Base-by-base conservation (phyloP, 148 eudicot genomes). In the Camellia sinensis region DNA sequence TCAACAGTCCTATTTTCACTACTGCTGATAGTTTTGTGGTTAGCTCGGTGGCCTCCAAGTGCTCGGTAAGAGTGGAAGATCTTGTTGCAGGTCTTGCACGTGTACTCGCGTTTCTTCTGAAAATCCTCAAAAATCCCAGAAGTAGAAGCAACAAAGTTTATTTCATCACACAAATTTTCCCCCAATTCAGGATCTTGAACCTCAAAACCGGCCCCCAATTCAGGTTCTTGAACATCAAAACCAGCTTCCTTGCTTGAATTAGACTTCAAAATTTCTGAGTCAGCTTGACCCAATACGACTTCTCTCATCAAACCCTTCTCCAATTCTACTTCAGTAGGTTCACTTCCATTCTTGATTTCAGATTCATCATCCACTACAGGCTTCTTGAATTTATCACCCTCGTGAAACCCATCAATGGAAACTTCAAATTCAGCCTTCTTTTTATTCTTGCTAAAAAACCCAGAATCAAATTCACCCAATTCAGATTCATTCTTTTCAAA, bases 11-110 rank as follows among this genome's bases (percentile, higher is more conserved):
- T 43, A 46, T 41, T 57, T 43, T 71, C 72, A 71, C 52, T 17
- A 19, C 50, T 54, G 22, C 60, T n/a, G 17, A 8, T 18, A 40
- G 64, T 70, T 63, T 77, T 83, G 54, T 76, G 78, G 21, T 44
- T 54, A 50, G 13, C 15, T 57, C 70, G 74, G 79, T 86, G 89
- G 52, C 87, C 87, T 73, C 76, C 86, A 56, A 86, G 84, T 68
- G 88, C 77, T 73, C 71, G 80, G 60, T 59, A 14, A 69, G 89
- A 83, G 12, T 4, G 60, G 66, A 83, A 89, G 56, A 63, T 74
- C 85, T 59, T 85, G 77, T 68, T 62, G 74, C 89, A 87, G 9
- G 67, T 66, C 18, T 52, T 74, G 80, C 88, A 85, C 40, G 60
- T 72, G 68, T 37, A 78, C 54, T 61, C 46, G 4, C 5, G 48